Evolutionary conservation across 2,329 filamentous ascomycete genomes (phyloP), one percentile per base, ranked within the genome.

Genomic region (Aspergillus ochraceus): DNA sequence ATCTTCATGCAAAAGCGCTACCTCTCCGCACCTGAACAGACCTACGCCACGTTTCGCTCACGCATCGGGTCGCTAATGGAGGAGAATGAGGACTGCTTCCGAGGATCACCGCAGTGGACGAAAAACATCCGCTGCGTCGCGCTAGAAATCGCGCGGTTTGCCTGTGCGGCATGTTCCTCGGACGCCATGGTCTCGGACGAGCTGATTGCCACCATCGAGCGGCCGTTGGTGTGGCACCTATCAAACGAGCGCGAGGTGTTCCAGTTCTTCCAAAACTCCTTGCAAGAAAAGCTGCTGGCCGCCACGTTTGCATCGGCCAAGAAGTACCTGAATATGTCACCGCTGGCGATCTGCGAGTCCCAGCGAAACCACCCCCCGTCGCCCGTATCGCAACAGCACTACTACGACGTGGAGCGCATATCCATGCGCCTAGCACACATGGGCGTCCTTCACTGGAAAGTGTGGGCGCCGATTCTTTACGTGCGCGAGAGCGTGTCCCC

Each of bases 401-500:
- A 69, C 32, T 67, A 69, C 32, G 72, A 75, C 57, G 65, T 77
- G 4, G 75, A 79, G 53, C 70, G 72, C 60, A 86, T 97, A 73
- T 87, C 91, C 1, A 89, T 88, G 49, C 87, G 91, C 50, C 82
- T 97, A 54, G 89, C 91, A 6, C 94, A 97, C 70, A 86, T 97
- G 49, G 87, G 90, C 14, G 83, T 95, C 6, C 79, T 98, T 24
- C 92, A 97, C 76, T 97, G 93, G 92, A 85, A 91, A 52, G 89
- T 97, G 3, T 98, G 93, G 92, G 85, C 86, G 1, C 85, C 86
- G 2, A 80, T 96, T 55, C 86, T 90, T 12, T 97, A 97, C 55
- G 66, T 74, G 24, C 65, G 70, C 22, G 73, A 76, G 53, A 66
- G 66, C 56, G 60, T 67, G 50, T 60, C 61, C 50, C 57, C 61